Conservation (phyloP, 2,329 filamentous ascomycete genomes). For the Pleoardoris graminearum region DNA sequence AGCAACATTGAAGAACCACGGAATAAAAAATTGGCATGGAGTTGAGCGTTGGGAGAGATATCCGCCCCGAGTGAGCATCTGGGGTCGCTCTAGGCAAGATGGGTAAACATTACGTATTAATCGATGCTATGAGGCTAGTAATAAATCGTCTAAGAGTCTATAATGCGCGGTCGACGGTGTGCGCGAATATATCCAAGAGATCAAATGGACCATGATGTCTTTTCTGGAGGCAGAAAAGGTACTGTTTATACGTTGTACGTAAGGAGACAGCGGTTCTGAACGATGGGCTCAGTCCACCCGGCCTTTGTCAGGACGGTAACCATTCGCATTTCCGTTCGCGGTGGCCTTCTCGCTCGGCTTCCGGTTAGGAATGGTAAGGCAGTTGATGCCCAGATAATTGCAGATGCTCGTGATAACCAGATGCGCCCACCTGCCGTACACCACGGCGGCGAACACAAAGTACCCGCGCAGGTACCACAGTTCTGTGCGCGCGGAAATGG, state of each 20-base stretch:
- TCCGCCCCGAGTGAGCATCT: too few species aligned
- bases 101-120: conserved; percentile 10
- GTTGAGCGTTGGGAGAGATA: too few species aligned
- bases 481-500: conserved; percentile 68
- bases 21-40: too few species aligned
- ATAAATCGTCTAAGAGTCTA: conserved; percentile 5
- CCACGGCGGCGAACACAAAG: conserved; percentile 78
- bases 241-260: too few species aligned
- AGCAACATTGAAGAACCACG: too few species aligned
- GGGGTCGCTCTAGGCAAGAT: too few species aligned
- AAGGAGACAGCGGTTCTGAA: too few species aligned
- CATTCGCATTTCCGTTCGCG: conserved; percentile 35
- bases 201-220: not conserved
- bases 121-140: conserved; percentile 3
- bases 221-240: not conserved
- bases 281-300: conserved; percentile 40
- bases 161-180: not conserved
- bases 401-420: conserved; percentile 91
- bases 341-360: conserved; percentile 31
- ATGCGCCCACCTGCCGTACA: conserved; percentile 91
- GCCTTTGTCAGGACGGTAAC: conserved; percentile 34
- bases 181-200: conserved; percentile 7
- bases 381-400: conserved; percentile 89
- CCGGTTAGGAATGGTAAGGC: conserved; percentile 71
- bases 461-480: conserved; percentile 82